These are phyloP conservation scores for Neoboletus magnificus DNA, from an alignment of 768 basidiomycete genomes.

Conservation along the genomic window DNA sequence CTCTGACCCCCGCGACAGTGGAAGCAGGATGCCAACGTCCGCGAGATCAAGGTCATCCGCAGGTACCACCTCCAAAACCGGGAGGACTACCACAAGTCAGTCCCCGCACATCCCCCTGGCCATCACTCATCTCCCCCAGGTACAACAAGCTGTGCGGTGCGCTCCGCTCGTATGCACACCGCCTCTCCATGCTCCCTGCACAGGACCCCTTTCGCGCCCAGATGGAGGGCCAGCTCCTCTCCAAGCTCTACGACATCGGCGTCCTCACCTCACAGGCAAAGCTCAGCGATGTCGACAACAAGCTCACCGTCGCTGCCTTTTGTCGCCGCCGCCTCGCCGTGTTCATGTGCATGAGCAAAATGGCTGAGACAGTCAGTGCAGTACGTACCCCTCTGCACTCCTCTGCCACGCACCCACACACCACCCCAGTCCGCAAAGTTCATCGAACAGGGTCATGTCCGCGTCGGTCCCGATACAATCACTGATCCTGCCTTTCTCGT, in stretches of 20 bases:
- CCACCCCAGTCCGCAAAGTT: conserved; percentile 84
- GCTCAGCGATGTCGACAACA: conserved; percentile 90
- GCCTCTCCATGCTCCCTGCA: conserved; percentile 80
- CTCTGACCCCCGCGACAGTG: conserved; percentile 50
- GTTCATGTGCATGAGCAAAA: conserved; percentile 86
- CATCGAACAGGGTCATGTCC: conserved; percentile 97
- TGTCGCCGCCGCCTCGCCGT: conserved; percentile 91
- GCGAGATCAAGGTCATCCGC: conserved; percentile 93
- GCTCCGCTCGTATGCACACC: conserved; percentile 80
- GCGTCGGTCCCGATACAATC: conserved; percentile 93
- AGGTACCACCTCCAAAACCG: conserved; percentile 93
- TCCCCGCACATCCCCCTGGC: neutral
- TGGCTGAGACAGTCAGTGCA: conserved; percentile 93
- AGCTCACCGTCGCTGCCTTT: conserved; percentile 92
- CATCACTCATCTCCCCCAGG: conserved; percentile 33
- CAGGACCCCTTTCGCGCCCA: conserved; percentile 84
- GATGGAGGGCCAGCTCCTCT: conserved; percentile 84
- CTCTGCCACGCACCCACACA: conserved; percentile 7
- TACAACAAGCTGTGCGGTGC: conserved; percentile 96
- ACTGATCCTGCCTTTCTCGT: conserved; percentile 97
- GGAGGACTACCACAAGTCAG: conserved; percentile 89
- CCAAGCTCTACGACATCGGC: conserved; percentile 97
- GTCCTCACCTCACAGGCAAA: conserved; percentile 84
- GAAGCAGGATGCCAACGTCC: conserved; percentile 90
- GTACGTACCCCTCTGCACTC: conserved; percentile 45